Evolutionary conservation across 2,329 filamentous ascomycete species (phyloP).

Genomic region (Claviceps citrina): DNA sequence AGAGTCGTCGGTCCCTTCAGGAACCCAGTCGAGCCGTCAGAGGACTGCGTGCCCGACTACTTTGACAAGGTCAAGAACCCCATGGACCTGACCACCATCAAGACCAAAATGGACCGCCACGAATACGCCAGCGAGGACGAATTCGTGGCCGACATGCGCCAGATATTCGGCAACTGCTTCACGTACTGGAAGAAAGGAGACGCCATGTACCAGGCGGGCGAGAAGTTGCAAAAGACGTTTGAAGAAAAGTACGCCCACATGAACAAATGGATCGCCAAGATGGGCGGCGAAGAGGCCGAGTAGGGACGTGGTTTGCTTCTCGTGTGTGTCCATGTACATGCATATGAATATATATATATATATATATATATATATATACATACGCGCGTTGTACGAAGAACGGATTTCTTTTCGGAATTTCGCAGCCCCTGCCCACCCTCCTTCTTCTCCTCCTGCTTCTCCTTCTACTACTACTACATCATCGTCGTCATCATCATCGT

Average conservation of each 20-base stretch:
- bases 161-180: constrained; percentile 49
- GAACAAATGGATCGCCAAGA: constrained; percentile 44
- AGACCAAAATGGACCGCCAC: constrained; percentile 39
- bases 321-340: no score
- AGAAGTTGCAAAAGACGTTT: constrained; percentile 41
- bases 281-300: constrained; percentile 24
- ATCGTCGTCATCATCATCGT: no score
- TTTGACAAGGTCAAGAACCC: constrained; percentile 43
- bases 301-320: no score
- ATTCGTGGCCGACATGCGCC: constrained; percentile 41
- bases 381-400: no score
- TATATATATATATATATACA: no score
- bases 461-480: no score
- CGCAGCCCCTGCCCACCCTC: no score
- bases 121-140: constrained; percentile 38
- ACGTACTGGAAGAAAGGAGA: constrained; percentile 44
- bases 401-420: no score
- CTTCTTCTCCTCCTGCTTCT: no score
- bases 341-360: no score
- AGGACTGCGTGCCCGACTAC: constrained; percentile 46
- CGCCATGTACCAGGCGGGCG: constrained; percentile 38
- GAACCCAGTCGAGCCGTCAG: constrained; percentile 40
- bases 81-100: constrained; percentile 47
- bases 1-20: constrained; percentile 48
- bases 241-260: constrained; percentile 45